Percentiles rank a stretch among this genome's conserved stretches.
Evolutionary conservation across 305 asterid species (phyloP).

Genomic region (Fraxinus platypoda): DNA sequence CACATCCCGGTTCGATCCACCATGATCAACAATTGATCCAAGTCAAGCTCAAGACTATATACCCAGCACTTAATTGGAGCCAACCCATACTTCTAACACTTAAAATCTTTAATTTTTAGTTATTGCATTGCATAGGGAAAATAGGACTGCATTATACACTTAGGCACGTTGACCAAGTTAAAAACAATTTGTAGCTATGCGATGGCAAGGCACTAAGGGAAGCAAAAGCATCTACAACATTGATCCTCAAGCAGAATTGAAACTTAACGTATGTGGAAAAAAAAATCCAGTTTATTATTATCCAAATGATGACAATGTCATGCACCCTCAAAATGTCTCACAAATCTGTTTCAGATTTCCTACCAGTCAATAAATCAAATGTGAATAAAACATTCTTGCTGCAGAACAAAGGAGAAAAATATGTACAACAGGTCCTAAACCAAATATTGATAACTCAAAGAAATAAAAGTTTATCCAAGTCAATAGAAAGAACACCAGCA

Average conservation of each 20-base stretch:
- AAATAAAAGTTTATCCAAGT: background rate
- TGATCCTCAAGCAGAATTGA: background rate
- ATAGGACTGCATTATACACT: background rate
- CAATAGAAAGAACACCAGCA: background rate
- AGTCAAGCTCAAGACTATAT: background rate
- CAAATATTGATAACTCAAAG: background rate
- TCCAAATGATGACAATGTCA: background rate
- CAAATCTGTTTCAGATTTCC: background rate
- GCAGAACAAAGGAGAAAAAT: conserved; percentile 2
- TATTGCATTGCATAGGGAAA: background rate
- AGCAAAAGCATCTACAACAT: background rate
- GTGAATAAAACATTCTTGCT: background rate
- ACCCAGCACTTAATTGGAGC: background rate
- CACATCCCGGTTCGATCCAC: background rate
- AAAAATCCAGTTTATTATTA: background rate
- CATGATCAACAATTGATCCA: background rate
- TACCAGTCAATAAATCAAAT: background rate
- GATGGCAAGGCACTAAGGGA: background rate
- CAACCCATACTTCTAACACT: background rate
- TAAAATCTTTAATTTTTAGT: background rate
- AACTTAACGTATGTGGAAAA: background rate
- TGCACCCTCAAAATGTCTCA: background rate
- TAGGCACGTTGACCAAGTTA: background rate
- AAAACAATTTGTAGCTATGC: background rate
- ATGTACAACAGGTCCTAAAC: background rate